Evolutionary conservation across 805 yeast species (phyloP).

Genomic region (Zygoascus flipseniorum): DNA sequence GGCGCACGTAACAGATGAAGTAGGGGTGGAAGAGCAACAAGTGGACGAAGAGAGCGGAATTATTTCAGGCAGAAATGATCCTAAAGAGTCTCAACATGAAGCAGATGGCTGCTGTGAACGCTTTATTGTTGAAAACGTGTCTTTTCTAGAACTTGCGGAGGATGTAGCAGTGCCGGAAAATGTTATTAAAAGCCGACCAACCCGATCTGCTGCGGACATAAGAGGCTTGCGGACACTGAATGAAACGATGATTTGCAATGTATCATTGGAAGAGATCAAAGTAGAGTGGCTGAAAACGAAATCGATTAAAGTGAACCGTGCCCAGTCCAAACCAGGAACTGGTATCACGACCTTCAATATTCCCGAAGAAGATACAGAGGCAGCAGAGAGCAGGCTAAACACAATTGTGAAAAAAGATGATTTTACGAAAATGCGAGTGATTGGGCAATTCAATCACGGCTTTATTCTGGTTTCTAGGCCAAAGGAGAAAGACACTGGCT

Average conservation of each 20-base stretch:
- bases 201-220: background rate
- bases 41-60: background rate
- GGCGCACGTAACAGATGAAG: background rate
- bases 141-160: no score
- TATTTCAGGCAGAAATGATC: background rate
- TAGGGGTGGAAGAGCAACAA: background rate
- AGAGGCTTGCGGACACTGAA: background rate
- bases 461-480: slow-evolving; percentile 65
- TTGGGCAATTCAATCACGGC: slow-evolving; percentile 95
- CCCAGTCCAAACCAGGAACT: background rate
- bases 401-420: slow-evolving; percentile 62
- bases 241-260: background rate
- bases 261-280: background rate
- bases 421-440: slow-evolving; percentile 62
- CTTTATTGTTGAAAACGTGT: no score
- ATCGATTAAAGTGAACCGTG: background rate
- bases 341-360: slow-evolving; percentile 1
- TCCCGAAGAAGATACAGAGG: slow-evolving; percentile 14
- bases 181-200: no score
- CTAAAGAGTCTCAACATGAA: no score
- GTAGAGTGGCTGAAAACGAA: background rate
- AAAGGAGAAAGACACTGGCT: slow-evolving; percentile 13
- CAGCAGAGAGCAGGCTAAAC: slow-evolving; percentile 52
- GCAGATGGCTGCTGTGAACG: no score
- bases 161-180: no score